Percentiles rank a stretch among this genome's conserved stretches.
These are phyloP conservation scores for Teratosphaeria destructans DNA, from an alignment of 2,329 filamentous ascomycete species.

Conservation along the genomic window DNA sequence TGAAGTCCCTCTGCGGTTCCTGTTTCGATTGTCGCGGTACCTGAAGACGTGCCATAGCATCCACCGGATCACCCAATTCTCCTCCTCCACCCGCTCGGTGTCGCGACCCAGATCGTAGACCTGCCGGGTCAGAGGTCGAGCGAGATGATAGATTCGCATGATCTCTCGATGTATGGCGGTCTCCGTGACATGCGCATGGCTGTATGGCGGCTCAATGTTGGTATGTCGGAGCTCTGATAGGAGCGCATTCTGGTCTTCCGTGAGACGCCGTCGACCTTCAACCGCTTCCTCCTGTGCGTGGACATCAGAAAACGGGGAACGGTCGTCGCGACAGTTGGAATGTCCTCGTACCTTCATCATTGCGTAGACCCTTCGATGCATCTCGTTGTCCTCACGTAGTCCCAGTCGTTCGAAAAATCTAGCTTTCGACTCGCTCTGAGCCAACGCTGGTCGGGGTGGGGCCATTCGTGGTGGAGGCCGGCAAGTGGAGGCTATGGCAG, in stretches of 20 bases:
- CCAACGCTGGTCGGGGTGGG: slow-evolving; percentile 23
- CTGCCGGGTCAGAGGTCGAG: slow-evolving; percentile 28
- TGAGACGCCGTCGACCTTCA: slow-evolving; percentile 32
- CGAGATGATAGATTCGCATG: slow-evolving; percentile 29
- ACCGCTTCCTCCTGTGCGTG: slow-evolving; percentile 32
- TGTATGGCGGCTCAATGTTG: slow-evolving; percentile 30
- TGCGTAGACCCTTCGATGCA: slow-evolving; percentile 29
- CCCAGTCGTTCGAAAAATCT: slow-evolving; percentile 34
- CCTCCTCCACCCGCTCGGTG: slow-evolving; percentile 30
- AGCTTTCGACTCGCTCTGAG: slow-evolving; percentile 36
- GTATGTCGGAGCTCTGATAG: slow-evolving; percentile 26
- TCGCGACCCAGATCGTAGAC: slow-evolving; percentile 35
- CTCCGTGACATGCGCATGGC: slow-evolving; percentile 38
- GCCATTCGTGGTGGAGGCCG: slow-evolving; percentile 6
- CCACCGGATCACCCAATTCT: slow-evolving; percentile 44
- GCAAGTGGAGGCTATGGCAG: background rate
- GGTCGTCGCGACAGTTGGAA: background rate
- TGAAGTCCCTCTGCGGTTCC: slow-evolving; percentile 4
- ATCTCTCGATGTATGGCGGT: slow-evolving; percentile 38
- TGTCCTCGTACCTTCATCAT: slow-evolving; percentile 33
- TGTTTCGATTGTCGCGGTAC: slow-evolving; percentile 32
- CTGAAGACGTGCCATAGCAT: slow-evolving; percentile 43
- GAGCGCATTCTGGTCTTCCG: slow-evolving; percentile 28
- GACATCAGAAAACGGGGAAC: background rate
- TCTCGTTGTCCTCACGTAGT: slow-evolving; percentile 28